A percentile compares a stretch with the other conserved stretches of the same genome.
These are phyloP conservation scores for Neurospora tetraspora DNA, from an alignment of 495 filamentous ascomycete species.

Conservation along the genomic window DNA sequence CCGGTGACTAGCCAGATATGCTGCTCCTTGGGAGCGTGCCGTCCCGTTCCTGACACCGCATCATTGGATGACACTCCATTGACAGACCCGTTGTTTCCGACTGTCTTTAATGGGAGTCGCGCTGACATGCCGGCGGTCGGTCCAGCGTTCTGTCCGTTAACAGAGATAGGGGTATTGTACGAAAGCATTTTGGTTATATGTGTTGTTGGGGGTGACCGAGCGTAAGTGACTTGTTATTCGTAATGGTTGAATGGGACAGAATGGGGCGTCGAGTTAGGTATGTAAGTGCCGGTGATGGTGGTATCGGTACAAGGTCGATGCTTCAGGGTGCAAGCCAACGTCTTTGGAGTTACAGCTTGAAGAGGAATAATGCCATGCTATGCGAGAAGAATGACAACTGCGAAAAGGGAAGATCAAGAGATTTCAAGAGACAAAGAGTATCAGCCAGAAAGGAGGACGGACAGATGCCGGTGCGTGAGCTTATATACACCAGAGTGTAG, in stretches of 20 bases:
- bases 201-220: not conserved
- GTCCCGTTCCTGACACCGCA: constrained; percentile 13
- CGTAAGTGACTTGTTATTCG: not conserved
- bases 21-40: constrained; percentile 36
- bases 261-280: not conserved
- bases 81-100: constrained; percentile 15
- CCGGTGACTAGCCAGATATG: constrained; percentile 98
- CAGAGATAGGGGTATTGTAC: constrained; percentile 28
- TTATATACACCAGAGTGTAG: not conserved
- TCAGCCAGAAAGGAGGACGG: not conserved
- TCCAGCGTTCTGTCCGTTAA: constrained; percentile 25
- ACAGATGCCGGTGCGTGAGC: not conserved
- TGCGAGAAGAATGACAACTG: not conserved
- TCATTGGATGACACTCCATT: constrained; percentile 19
- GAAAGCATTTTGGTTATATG: constrained; percentile 27
- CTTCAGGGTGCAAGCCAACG: not conserved
- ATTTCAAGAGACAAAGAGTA: not conserved
- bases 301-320: not conserved
- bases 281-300: not conserved
- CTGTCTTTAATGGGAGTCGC: constrained; percentile 17
- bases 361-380: not conserved
- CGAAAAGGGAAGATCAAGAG: not conserved
- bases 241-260: not conserved
- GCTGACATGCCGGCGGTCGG: constrained; percentile 23
- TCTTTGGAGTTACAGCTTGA: not conserved